These are phyloP conservation scores for Cadophora sp. DNA, from an alignment of 2,329 filamentous ascomycete genomes.

Conservation along the genomic window DNA sequence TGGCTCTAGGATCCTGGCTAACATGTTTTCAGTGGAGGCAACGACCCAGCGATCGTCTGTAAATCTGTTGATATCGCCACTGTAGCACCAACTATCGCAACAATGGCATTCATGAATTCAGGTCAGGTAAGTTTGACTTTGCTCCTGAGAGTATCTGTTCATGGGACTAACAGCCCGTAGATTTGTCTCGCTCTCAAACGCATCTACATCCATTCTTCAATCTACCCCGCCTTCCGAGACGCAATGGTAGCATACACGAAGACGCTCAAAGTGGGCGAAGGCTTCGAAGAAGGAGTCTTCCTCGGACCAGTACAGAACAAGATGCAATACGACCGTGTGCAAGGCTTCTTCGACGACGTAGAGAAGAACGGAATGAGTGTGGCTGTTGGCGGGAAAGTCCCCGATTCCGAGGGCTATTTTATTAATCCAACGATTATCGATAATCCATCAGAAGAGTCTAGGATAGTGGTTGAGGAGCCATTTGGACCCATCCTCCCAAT, in stretches of 20 bases:
- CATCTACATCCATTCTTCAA: constrained; percentile 65
- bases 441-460: constrained; percentile 61
- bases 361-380: constrained; percentile 59
- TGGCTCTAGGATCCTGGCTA: background rate
- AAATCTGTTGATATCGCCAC: constrained; percentile 58
- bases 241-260: constrained; percentile 55
- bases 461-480: constrained; percentile 64
- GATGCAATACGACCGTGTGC: constrained; percentile 68
- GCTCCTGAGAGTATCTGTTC: background rate
- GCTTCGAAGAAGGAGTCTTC: constrained; percentile 49
- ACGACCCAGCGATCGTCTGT: constrained; percentile 60
- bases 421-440: constrained; percentile 65
- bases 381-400: constrained; percentile 52
- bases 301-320: constrained; percentile 67
- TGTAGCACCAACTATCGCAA: constrained; percentile 53
- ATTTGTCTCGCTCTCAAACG: constrained; percentile 64
- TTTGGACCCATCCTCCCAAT: constrained; percentile 50
- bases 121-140: constrained; percentile 40
- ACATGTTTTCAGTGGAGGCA: constrained; percentile 51
- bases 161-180: constrained; percentile 43
- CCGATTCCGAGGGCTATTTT: constrained; percentile 58
- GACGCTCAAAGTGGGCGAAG: constrained; percentile 48
- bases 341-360: constrained; percentile 61
- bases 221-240: constrained; percentile 62
- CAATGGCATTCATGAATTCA: constrained; percentile 58